Base-by-base conservation (phyloP, 2,329 filamentous ascomycete species). In the Penicillium sumatraense region DNA sequence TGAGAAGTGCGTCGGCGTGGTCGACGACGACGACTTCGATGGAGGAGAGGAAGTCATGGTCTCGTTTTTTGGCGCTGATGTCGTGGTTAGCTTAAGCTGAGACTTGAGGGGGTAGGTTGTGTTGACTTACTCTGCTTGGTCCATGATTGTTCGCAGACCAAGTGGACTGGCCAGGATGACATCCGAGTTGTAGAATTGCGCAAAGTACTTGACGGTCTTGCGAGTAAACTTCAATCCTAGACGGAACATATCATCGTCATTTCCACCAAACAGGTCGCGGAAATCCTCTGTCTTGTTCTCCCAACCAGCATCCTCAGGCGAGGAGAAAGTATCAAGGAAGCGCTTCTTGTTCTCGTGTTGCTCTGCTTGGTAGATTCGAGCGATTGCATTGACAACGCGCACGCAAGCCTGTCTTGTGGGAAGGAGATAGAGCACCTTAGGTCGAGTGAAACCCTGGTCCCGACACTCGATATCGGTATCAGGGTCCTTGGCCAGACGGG, bases 221-320 rank as follows among this genome's bases (percentile, higher is more conserved):
- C 95, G 86, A 0, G 95, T 98, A 72, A 99, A 96, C 75, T 98
- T 99, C 69, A 99, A 76, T n/a, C 93, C 95, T 2, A 98, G 80
- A 3, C 93, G 87, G 78, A 98, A 99, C 84, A 96, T 95, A 76
- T 99, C 95, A 71, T 98, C 95, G 71, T 96, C 91, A 70, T 97
- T 98, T 56, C 95, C 95, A 58, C 88, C 88, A 68, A 99, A 99
- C 0, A 98, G 82, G 53, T 96, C 90, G 21, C 84, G 82, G 75
- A 96, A 98, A 72, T 98, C 95, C 3, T 88, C 88, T 0, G 95
- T 89, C 68, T 91, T 91, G 68, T 90, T 86, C 8, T 84, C 79
- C 23, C 87, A 86, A 63, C 91, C 88, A 35, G 84, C 85, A 56
- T 87, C 83, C 20, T 89, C 84, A 35, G 85, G 83, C 24, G 88